Evolutionary conservation across 495 filamentous ascomycete genomes (phyloP), one percentile per base, ranked within the genome.

Genomic region (Saxophila tyrrhenica): DNA sequence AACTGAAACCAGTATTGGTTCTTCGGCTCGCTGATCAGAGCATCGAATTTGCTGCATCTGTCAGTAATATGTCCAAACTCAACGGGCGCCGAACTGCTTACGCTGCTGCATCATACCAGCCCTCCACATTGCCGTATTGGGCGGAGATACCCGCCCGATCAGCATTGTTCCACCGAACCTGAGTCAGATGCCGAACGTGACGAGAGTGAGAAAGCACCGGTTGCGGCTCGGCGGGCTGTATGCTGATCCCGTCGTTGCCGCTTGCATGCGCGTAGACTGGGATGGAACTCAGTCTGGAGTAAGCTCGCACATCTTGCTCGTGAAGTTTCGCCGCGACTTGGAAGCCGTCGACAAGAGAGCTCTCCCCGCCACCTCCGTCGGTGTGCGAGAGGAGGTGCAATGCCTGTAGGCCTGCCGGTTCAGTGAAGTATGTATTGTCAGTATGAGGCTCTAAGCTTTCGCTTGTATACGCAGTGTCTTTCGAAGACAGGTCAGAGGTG

Each of bases 391-490:
- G 77, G 2, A 95, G 71, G 59, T 97, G 91, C 65, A 97, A 92
- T 3, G 89, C 75, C 62, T 97, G 91, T 16, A 97, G 77, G 23
- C 91, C 87, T 11, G 86, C 82, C 0, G 91, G 91, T 43, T 95
- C 89, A 13, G 80, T 84, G 68, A 95, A 96, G 67, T 97, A 97
- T 35, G 89, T 94, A 21, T 78, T 95, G 68, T 97, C 91, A 2
- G 91, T 96, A 64, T 97, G 91, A 8, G 82, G 80, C 22, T 75
- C 75, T 0, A 97, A 74, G 7, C 78, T 77, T 49, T 90, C 72
- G 54, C 77, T 83, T 15, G 90, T 95, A 67, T 95, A 97, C n/a
- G 91, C 91, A 3, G 84, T 94, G 64, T 97, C 91, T 65, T 88
- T 90, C 63, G 78, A 84, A 21, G 86, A 79, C 17, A 95, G 77